A percentile compares a stretch with the other conserved stretches of the same genome.
These are phyloP conservation scores for Phialemoniopsis sp. DNA, from an alignment of 2,329 filamentous ascomycete genomes.

Conservation along the genomic window DNA sequence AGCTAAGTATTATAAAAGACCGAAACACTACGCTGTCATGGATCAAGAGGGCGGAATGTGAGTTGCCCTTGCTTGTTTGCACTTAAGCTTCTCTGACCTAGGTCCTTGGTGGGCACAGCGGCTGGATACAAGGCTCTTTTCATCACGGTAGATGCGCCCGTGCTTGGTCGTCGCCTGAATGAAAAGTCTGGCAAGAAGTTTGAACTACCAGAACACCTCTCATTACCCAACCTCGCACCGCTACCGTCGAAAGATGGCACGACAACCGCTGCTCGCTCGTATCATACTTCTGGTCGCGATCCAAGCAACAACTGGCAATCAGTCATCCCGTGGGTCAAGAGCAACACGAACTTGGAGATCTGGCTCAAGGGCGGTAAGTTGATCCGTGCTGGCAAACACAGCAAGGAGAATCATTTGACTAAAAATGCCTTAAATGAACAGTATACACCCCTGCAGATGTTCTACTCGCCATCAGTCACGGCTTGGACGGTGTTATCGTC, in stretches of 20 bases:
- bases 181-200: constrained; percentile 52
- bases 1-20: constrained; percentile 49
- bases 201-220: constrained; percentile 34
- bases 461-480: no score
- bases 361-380: no score
- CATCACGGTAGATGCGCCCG: constrained; percentile 49
- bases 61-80: no score
- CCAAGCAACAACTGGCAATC: constrained; percentile 4
- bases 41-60: constrained; percentile 13
- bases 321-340: no score
- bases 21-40: constrained; percentile 33
- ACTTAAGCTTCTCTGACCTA: background rate
- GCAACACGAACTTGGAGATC: no score
- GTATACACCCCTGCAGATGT: no score
- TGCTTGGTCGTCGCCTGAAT: constrained; percentile 47
- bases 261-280: no score
- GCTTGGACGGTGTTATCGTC: background rate
- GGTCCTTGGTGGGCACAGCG: constrained; percentile 13
- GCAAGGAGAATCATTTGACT: no score
- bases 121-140: constrained; percentile 53
- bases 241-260: no score
- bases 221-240: constrained; percentile 36
- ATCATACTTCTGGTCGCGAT: no score
- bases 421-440: no score
- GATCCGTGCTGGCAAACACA: no score